Evolutionary conservation across 2,329 filamentous ascomycete genomes (phyloP).

Genomic region (Arachnomyces sp.): DNA sequence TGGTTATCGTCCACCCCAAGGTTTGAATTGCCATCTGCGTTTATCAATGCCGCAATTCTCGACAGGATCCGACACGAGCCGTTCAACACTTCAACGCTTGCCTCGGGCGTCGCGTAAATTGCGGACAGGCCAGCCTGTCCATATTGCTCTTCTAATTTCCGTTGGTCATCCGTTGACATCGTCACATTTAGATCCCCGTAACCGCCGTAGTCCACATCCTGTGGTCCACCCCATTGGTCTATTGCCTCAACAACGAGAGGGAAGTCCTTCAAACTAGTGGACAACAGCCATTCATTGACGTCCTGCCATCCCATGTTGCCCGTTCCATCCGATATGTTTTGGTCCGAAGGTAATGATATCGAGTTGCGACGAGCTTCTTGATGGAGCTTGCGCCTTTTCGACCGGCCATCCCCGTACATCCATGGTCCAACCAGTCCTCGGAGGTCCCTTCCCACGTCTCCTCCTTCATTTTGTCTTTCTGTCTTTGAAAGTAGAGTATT

Average conservation of each 20-base stretch:
- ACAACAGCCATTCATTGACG: conserved; percentile 53
- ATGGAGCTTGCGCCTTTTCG: conserved; percentile 47
- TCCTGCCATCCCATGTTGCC: conserved; percentile 46
- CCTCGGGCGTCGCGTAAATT: conserved; percentile 47
- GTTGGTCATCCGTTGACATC: conserved; percentile 4
- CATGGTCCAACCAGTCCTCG: conserved; percentile 55
- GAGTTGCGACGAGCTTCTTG: conserved; percentile 20
- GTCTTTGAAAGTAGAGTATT: conserved; percentile 46
- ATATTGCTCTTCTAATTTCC: conserved; percentile 39
- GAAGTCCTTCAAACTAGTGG: conserved; percentile 45
- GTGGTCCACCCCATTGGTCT: conserved; percentile 53
- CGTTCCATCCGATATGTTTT: conserved; percentile 13
- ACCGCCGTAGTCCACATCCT: conserved; percentile 52
- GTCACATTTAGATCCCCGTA: conserved; percentile 38
- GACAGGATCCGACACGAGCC: conserved; percentile 43
- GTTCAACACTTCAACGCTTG: conserved; percentile 38
- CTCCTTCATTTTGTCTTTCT: conserved; percentile 24
- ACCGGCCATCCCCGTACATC: conserved; percentile 51
- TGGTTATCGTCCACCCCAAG: conserved; percentile 15
- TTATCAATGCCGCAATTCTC: conserved; percentile 44
- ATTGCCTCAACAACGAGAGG: conserved; percentile 44
- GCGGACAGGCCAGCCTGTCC: conserved; percentile 54
- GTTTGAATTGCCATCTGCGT: conserved; percentile 40
- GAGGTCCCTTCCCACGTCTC: conserved; percentile 46
- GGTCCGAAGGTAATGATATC: conserved; percentile 19